Conservation (phyloP, 495 filamentous ascomycete genomes). For the Achaetomiella virescens region DNA sequence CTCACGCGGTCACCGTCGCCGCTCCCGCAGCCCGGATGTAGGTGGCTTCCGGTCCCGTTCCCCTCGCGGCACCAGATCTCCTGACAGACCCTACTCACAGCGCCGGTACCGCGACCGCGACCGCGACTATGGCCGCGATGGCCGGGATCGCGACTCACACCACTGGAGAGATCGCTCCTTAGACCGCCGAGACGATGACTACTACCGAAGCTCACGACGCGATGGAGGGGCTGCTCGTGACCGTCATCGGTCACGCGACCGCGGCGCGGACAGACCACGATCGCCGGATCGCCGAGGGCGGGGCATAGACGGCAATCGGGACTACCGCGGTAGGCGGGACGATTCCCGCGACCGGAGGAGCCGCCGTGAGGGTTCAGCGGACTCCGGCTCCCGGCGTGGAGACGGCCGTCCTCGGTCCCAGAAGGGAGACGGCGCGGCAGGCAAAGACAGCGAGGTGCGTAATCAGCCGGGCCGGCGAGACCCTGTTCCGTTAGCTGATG, state of each 20-base stretch:
- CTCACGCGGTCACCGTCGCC: slow-evolving; percentile 55
- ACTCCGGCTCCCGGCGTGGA: slow-evolving; percentile 62
- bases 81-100: slow-evolving; percentile 40
- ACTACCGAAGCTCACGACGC: slow-evolving; percentile 52
- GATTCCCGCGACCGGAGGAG: slow-evolving; percentile 69
- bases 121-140: slow-evolving; percentile 49
- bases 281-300: slow-evolving; percentile 32
- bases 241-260: slow-evolving; percentile 55
- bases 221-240: slow-evolving; percentile 28
- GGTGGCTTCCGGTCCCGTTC: slow-evolving; percentile 21
- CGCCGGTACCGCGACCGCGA: slow-evolving; percentile 48
- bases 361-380: slow-evolving; percentile 71
- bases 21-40: slow-evolving; percentile 71
- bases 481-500: slow-evolving; percentile 13
- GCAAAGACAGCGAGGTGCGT: slow-evolving; percentile 48
- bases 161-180: slow-evolving; percentile 67
- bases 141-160: slow-evolving; percentile 51
- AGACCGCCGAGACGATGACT: slow-evolving; percentile 69
- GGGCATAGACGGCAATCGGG: slow-evolving; percentile 58
- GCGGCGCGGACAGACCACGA: slow-evolving; percentile 47
- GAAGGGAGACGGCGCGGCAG: slow-evolving; percentile 38
- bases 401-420: slow-evolving; percentile 52
- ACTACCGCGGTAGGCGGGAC: slow-evolving; percentile 70
- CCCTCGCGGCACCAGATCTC: slow-evolving; percentile 3
- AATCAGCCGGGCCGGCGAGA: slow-evolving; percentile 10